Evolutionary conservation across 139 green algal species (phyloP), one percentile per base, ranked within the genome.

Genomic region (Pedinophyceae sp.): DNA sequence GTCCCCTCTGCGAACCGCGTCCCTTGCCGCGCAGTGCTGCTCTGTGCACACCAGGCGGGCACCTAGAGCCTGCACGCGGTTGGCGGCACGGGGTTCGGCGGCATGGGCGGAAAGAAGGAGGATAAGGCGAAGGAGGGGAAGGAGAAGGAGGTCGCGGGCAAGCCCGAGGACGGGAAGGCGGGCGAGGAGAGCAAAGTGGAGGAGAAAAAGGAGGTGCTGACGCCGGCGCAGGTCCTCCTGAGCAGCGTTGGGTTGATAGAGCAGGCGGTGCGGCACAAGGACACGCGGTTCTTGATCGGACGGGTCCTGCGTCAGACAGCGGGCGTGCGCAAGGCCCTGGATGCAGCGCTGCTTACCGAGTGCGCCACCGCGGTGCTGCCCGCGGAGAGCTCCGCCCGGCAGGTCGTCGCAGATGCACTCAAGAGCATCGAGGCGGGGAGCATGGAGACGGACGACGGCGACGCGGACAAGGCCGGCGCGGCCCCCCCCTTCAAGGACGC

Each of bases 241-340:
- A 45, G 38, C 20, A 70, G 70, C 40, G 17, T 74, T 15, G 38
- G 27, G 16, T 60, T 93, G 3, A 64, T 93, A 7, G 76, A 88
- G 55, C 74, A 79, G 38, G 73, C 73, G 6, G 84, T 93, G 18
- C 78, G 74, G n/a, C 17, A 65, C 2, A 93, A 92, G 62, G 85
- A 93, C 34, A 87, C 84, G 1, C 67, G 79, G 30, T 34, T 84
- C 26, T 52, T 87, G 29, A 71, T 75, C 39, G 76, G 77, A 3
- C 45, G 80, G 23, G 50, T 93, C n/a, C 55, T 93, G 24, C 65
- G 85, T 4, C 69, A 86, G 55, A 89, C 75, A 6, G 71, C 79
- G 2, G 49, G 55, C n/a, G 40, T 87, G 13, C 67, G 82, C 15
- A 69, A 68, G 23, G 64, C 79, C 28, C 56, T 94, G 2, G 76